These are phyloP conservation scores for Colletotrichum cordylinicola DNA, from an alignment of 2,329 filamentous ascomycete species.

Conservation along the genomic window DNA sequence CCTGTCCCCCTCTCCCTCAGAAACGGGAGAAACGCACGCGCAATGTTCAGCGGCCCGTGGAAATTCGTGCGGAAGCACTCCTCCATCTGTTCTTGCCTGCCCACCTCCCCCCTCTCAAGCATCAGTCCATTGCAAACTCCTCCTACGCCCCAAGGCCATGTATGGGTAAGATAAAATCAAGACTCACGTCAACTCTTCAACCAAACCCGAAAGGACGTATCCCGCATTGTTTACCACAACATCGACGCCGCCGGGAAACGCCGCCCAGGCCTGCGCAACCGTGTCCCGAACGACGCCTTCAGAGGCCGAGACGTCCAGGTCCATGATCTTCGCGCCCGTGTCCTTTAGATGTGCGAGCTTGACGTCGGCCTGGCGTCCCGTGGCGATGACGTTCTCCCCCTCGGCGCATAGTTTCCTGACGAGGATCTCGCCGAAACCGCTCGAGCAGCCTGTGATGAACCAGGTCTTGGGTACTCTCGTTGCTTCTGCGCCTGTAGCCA, in stretches of 20 bases:
- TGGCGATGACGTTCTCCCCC: slow-evolving; percentile 47
- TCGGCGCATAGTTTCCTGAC: slow-evolving; percentile 39
- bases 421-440: slow-evolving; percentile 44
- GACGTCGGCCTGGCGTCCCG: slow-evolving; percentile 39
- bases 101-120: neutral
- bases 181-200: neutral
- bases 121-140: neutral
- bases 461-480: slow-evolving; percentile 24
- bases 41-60: slow-evolving; percentile 41
- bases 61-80: slow-evolving; percentile 39
- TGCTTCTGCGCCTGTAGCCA: neutral
- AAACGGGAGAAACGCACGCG: slow-evolving; percentile 36
- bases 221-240: slow-evolving; percentile 46
- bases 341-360: slow-evolving; percentile 37
- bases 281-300: neutral
- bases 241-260: slow-evolving; percentile 33
- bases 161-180: neutral
- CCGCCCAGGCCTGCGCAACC: neutral
- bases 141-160: neutral
- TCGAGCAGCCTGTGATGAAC: slow-evolving; percentile 50
- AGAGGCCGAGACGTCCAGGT: neutral
- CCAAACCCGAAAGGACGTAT: slow-evolving; percentile 19
- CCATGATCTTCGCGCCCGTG: neutral
- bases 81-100: neutral
- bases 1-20: slow-evolving; percentile 34